Evolutionary conservation across 257 asterid species (phyloP), one percentile per base, ranked within the genome.

Genomic region (Fraxinus cuspidata): DNA sequence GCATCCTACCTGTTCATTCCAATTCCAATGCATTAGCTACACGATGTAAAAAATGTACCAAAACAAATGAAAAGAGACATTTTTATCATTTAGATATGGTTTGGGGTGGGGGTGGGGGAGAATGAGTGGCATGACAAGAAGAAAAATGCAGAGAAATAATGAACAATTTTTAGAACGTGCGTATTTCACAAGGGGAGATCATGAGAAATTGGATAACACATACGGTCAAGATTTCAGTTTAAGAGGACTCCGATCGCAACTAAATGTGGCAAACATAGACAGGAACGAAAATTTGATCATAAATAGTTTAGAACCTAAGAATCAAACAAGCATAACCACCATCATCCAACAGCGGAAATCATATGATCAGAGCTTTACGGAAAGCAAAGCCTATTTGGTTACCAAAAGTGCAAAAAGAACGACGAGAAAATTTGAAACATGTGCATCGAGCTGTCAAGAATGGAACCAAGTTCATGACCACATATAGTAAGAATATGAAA

Each of bases 1-100:
- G 80, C 89, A 86, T 19, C 94, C 98, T 74, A 94, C 98, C 97
- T 94, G 93, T 82, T 81, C 81, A 80, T 35, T 80, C 64, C 86
- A 84, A 80, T 35, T 80, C 64, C 86, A 84, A 9, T 71, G 67
- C 60, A 80, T 79, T 71, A 67, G 47, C 72, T 75, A 60, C 44
- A 58, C 37, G 67, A 42, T 29, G 58, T 31, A 42, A 63, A 51
- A 38, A 47, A n/a, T 66, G 53, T 73, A 69, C 25, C 66, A 4
- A 28, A 12, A 71, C 15, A 35, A 44, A 18, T 42, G 16, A 42
- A 42, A 42, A 10, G 65, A 75, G 28, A 42, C 71, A 51, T 6
- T 71, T 76, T 23, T 34, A 37, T 27, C 32, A 51, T 40, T 53
- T 40, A 10, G 12, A 28, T 71, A 40, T 40, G 32, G 32, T 29